A percentile compares a stretch with the other conserved stretches of the same genome.
Conservation (phyloP, 83 land plant species). For the Larix sibirica region DNA sequence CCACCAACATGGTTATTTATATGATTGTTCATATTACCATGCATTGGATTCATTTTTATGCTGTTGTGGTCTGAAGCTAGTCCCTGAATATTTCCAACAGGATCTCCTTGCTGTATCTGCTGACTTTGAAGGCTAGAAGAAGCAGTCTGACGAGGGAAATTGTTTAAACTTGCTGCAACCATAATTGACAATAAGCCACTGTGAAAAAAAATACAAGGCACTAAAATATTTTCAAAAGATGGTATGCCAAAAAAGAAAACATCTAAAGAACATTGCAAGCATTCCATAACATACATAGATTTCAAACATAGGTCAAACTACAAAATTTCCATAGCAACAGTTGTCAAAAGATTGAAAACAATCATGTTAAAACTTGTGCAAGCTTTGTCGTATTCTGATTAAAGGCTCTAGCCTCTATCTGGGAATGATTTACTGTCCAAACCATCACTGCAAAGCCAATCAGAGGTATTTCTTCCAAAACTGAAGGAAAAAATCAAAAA, state of each 20-base stretch:
- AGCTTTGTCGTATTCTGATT: neutral
- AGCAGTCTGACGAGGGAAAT: conserved; percentile 41
- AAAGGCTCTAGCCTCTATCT: neutral
- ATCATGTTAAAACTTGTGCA: neutral
- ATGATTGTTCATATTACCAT: conserved; percentile 34
- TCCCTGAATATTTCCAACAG: conserved; percentile 27
- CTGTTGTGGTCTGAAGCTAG: conserved; percentile 32
- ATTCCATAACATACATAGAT: neutral
- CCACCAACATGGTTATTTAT: conserved; percentile 18
- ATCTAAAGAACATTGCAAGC: neutral
- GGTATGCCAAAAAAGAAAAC: neutral
- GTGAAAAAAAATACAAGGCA: neutral
- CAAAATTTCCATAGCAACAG: neutral
- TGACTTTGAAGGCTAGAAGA: conserved; percentile 43
- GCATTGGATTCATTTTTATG: conserved; percentile 40
- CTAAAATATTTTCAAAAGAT: neutral
- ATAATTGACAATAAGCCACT: conserved; percentile 4
- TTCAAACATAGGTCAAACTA: neutral
- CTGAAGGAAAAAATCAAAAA: too few species aligned
- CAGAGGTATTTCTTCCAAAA: too few species aligned
- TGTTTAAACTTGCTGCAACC: conserved; percentile 60
- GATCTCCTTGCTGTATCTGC: conserved; percentile 54
- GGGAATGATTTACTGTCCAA: neutral
- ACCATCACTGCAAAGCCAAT: neutral
- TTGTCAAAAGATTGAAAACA: neutral